A percentile compares a stretch with the other conserved stretches of the same genome.
Conservation (phyloP, 225 moss, liverwort and hornwort genomes). For the Polytrichum formosum region DNA sequence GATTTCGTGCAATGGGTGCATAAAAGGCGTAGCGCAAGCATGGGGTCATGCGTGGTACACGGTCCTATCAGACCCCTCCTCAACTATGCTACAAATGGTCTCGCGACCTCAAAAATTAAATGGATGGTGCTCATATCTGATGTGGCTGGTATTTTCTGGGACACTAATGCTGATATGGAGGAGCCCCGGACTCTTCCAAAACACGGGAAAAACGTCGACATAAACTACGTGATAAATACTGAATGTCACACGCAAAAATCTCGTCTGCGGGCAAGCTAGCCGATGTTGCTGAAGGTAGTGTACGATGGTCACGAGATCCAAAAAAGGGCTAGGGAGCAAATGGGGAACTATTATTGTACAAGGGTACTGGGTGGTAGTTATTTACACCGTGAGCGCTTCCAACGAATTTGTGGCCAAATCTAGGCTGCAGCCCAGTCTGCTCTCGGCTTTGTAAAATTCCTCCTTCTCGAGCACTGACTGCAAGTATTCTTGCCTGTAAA, state of each 20-base stretch:
- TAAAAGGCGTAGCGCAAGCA: background rate
- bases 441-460: background rate
- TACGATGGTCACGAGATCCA: background rate
- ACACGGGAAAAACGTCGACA: too few relatives aligned
- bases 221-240: background rate
- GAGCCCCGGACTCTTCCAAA: too few relatives aligned
- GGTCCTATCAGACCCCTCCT: background rate
- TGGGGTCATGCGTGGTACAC: background rate
- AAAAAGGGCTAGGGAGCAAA: background rate
- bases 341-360: background rate
- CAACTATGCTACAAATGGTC: conserved; percentile 4
- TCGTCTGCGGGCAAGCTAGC: background rate
- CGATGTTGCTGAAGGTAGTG: background rate
- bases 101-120: background rate
- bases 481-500: conserved; percentile 4
- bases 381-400: conserved; percentile 5
- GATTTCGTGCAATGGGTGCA: background rate
- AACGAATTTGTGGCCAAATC: background rate
- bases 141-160: background rate
- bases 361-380: background rate
- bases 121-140: background rate
- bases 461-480: background rate
- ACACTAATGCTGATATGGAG: background rate
- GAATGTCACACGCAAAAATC: background rate
- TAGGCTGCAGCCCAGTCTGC: background rate